Base-by-base conservation (phyloP, 352 stramenopile genomes). In the Phytophthora lateralis region DNA sequence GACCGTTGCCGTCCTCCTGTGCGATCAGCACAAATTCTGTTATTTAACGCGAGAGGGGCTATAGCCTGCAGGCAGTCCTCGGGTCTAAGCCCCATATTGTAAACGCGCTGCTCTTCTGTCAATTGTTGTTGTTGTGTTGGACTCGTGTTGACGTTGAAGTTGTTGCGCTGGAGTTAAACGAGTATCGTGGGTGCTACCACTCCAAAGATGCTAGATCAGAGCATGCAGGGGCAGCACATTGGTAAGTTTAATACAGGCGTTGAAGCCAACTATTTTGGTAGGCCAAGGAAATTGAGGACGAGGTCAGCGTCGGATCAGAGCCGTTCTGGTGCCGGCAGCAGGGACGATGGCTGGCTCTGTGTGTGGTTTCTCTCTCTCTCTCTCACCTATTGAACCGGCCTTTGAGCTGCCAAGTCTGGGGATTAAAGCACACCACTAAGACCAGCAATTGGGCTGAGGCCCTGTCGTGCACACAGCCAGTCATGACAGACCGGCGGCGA, bases 401-500 rank as follows among this genome's bases (percentile, higher is more conserved):
- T 44, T 55, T 15, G 46, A 9, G 30, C 21, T 48, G 26, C 24
- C n/a, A 52, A 21, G 21, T 41, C n/a, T 6, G 41, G 37, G 52
- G 44, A 56, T 54, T 66, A 56, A 57, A 53, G 46, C 30, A 48
- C 30, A 20, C 21, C 2, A 32, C 30, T 17, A 53, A 47, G 27
- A 56, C 7, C 14, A 51, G 21, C 34, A 46, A 29, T 56, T 39
- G 10, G n/a, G 46, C 34, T 14, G 48, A 38, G 35, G 45, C 32
- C 45, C 44, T 50, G 48, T 48, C 27, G 35, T 60, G 21, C 18
- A 48, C 27, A 32, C 29, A 47, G 49, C 37, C 37, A 42, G 21
- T 50, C 24, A 88, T 81, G 70, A 44, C 65, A 34, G 75, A 85
- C 47, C 73, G 76, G 56, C 47, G 66, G 32, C 77, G 69, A 32